Conservation (phyloP, 176 grass and related monocot genomes). For the Triticum timopheevii region DNA sequence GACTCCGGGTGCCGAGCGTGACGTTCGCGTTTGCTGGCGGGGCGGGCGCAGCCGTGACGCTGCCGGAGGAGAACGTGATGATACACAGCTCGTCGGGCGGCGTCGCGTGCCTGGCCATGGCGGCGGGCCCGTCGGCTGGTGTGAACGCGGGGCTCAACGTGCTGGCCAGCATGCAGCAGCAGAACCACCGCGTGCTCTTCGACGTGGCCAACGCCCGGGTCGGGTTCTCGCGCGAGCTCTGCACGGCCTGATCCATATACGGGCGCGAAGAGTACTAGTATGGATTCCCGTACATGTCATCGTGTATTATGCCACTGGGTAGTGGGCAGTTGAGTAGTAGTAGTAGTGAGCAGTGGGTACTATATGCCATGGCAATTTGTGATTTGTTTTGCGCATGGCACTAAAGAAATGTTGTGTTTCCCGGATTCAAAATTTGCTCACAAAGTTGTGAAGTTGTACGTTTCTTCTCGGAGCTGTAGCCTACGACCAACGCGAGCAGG, state of each 20-base stretch:
- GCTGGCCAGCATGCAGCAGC: slow-evolving; percentile 87
- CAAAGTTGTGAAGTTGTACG: too few relatives aligned
- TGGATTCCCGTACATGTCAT: too few relatives aligned
- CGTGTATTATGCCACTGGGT: too few relatives aligned
- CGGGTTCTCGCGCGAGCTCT: slow-evolving; percentile 69
- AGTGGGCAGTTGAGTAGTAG: too few relatives aligned
- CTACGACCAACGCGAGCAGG: too few relatives aligned
- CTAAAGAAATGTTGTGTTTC: too few relatives aligned
- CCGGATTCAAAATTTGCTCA: too few relatives aligned
- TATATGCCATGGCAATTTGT: too few relatives aligned
- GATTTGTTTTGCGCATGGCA: too few relatives aligned
- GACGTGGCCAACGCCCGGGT: slow-evolving; percentile 64
- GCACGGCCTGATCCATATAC: slow-evolving; percentile 19
- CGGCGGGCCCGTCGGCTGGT: slow-evolving; percentile 45
- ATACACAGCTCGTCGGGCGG: slow-evolving; percentile 66
- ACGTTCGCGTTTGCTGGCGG: slow-evolving; percentile 45
- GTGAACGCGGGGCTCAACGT: slow-evolving; percentile 71
- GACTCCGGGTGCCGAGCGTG: slow-evolving; percentile 2
- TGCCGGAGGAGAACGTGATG: slow-evolving; percentile 75
- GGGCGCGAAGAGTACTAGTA: too few relatives aligned
- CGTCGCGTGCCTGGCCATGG: slow-evolving; percentile 72
- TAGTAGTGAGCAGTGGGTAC: too few relatives aligned
- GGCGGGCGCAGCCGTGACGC: slow-evolving; percentile 45
- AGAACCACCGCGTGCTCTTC: slow-evolving; percentile 79
- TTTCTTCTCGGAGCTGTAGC: too few relatives aligned